Base-by-base conservation (phyloP, 1,139 yeast species). In the Suhomyces chickasaworum region DNA sequence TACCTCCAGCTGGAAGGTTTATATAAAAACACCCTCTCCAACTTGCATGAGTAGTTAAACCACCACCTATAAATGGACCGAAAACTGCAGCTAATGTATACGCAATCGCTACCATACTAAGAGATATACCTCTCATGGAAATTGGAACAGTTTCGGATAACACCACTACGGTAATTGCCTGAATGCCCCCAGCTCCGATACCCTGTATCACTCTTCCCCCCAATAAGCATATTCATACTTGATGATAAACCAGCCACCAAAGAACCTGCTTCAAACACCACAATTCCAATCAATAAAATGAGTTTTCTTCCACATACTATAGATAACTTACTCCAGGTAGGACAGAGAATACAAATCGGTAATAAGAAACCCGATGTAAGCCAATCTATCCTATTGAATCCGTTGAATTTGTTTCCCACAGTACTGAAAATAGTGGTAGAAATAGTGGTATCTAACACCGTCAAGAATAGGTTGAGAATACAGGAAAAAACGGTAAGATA, bases 11-110 rank as follows among this genome's bases (percentile, higher is more conserved):
- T 6, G 66, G 66, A 35, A 62, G 51, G 37, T 62, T 61, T 48
- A 62, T 55, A 47, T 60, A 62, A 53, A 61, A 62, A 35, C 65
- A 61, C 64, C 65, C 60, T 39, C 65, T 51, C 66, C 66, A 62
- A 5, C 56, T 43, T 1, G 55, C 65, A 16, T 55, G 52, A 8
- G 55, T 38, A 5, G 65, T 51, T 31, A 62, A 56, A 2, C 60
- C 65, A 2, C 66, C 65, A 3, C 66, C 65, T 8, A 61, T 50
- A 34, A 61, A 58, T 0, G 66, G 66, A 1, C 65, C 66, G 17
- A 56, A 38, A 12, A 61, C 64, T 21, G 58, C 52, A 1, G 65
- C 62, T 2, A 60, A 47, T 1, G 65, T 51, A 32, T 50, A 60
- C 1, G 62, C 50, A 22, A 59, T 44, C 1, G 60, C 64, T 33